Evolutionary conservation across 257 asterid genomes (phyloP), one percentile per base, ranked within the genome.

Genomic region (Nicotiana obtusifolia): DNA sequence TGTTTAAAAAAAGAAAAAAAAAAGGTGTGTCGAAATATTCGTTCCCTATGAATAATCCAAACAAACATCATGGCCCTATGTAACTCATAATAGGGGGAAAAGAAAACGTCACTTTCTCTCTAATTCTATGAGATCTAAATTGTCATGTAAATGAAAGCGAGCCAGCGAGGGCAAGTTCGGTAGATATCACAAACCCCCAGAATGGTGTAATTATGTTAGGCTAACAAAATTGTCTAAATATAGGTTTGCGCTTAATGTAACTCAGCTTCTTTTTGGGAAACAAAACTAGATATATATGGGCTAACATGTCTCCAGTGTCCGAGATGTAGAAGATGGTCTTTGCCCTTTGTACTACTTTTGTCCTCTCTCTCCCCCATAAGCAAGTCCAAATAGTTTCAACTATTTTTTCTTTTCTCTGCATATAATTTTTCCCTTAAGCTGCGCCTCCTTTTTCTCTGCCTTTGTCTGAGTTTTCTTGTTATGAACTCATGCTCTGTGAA

Each of bases 251-350:
- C 10, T 53, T 28, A 53, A 33, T 30, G 26, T 73, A 64, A 24
- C 41, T 24, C 28, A 64, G 56, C 33, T 30, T 86, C 84, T 24
- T 79, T 5, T 60, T 3, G 82, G 89, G 88, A 82, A 84, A 81
- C 90, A 76, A 73, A 83, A 73, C 28, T 73, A 81, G 68, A 83
- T 87, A 81, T 77, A 82, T 65, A 69, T 82, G 81, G 62, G 13
- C 73, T 84, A 87, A 84, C 86, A 85, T 80, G 84, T 85, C 81
- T 24, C 78, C 78, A 19, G 62, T 65, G 77, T 33, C 56, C 62
- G 11, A 78, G 87, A 81, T 71, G 83, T 73, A 73, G 80, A 85
- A 24, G 83, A 80, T 28, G 76, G 78, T 80, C 62, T 76, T 37
- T 73, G 52, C 53, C 62, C 65, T 77, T 65, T 78, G 57, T 76